Base-by-base conservation (phyloP, 176 grass and related monocot species). In the Cenchrus fungigraminus region DNA sequence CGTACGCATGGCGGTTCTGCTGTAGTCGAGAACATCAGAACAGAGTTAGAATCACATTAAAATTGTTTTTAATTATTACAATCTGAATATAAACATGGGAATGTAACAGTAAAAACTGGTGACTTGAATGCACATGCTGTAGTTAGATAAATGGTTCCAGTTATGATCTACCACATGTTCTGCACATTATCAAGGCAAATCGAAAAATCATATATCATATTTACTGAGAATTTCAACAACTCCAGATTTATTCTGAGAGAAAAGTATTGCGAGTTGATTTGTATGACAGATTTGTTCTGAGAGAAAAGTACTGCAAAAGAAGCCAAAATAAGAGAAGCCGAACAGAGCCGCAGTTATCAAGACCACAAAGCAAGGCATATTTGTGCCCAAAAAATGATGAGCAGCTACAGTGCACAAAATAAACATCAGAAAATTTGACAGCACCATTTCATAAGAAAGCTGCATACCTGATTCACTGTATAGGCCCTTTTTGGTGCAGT, bases 401-500 rank as follows among this genome's bases (percentile, higher is more conserved):
- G 58, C 17, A 34, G 76, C 20, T 10, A 70, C 32, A 14, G 17
- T 74, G 6, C 32, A 74, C 56, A 34, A 67, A 72, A 6, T 10
- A 1, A 20, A 25, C 12, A 25, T 13, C 14, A 51, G 2, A 64
- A 77, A 56, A 65, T 58, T 79, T 71, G 34, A 10, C 66, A 81
- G 56, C 7, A 11, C 69, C 15, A 47, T 53, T 69, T 79, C 28
- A 79, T 16, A 76, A 72, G 2, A 70, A 49, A 50, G 17, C 15
- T 40, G 34, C 55, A 52, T 95, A 95, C 95, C 82, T 98, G 92
- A 88, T 95, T 93, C 46, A 77, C 85, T 73, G 84, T 84, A 70
- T 91, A 80, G 40, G 91, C 86, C 89, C 95, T 93, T 92, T 95
- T 98, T 32, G 91, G 91, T 90, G 95, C 66, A 74, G 89, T 93